phyloP scores from a whole-genome alignment of 1,139 yeast species.

The Citeromyces siamensis region DNA sequence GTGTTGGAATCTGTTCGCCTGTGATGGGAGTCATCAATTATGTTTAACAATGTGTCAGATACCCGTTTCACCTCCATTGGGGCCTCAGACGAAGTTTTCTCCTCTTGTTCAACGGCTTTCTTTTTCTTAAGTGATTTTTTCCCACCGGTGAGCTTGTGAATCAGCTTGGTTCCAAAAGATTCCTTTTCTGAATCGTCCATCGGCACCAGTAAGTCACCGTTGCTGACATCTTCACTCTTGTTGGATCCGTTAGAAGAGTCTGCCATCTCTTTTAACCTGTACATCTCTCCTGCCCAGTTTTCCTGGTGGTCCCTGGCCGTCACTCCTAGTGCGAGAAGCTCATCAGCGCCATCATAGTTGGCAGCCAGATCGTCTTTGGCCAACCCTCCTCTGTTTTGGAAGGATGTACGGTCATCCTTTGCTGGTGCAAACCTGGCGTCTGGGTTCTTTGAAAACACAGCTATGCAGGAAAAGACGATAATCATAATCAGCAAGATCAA shows the following conservation, averaged over 20 bases:
- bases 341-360: slow-evolving; percentile 30
- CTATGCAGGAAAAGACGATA: slow-evolving; percentile 40
- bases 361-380: slow-evolving; percentile 29
- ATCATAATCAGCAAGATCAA: slow-evolving; percentile 50
- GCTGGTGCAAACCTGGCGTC: slow-evolving; percentile 79
- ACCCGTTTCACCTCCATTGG: slow-evolving; percentile 5
- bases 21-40: slow-evolving; percentile 4
- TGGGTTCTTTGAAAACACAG: slow-evolving; percentile 61
- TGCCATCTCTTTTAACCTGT: slow-evolving; percentile 29
- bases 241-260: slow-evolving; percentile 9
- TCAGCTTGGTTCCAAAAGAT: slow-evolving; percentile 21
- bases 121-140: slow-evolving; percentile 11
- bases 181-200: slow-evolving; percentile 6
- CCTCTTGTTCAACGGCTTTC: slow-evolving; percentile 4
- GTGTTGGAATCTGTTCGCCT: slow-evolving; percentile 9
- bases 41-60: slow-evolving; percentile 6
- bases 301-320: slow-evolving; percentile 63
- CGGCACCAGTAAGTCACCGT: slow-evolving; percentile 8
- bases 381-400: slow-evolving; percentile 29
- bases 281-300: slow-evolving; percentile 62
- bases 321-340: slow-evolving; percentile 50
- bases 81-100: neutral
- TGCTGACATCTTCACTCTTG: slow-evolving; percentile 1
- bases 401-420: slow-evolving; percentile 72
- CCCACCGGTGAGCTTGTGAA: slow-evolving; percentile 18